Conservation (phyloP, 2,329 filamentous ascomycete genomes). For the Xylaria arbuscula region DNA sequence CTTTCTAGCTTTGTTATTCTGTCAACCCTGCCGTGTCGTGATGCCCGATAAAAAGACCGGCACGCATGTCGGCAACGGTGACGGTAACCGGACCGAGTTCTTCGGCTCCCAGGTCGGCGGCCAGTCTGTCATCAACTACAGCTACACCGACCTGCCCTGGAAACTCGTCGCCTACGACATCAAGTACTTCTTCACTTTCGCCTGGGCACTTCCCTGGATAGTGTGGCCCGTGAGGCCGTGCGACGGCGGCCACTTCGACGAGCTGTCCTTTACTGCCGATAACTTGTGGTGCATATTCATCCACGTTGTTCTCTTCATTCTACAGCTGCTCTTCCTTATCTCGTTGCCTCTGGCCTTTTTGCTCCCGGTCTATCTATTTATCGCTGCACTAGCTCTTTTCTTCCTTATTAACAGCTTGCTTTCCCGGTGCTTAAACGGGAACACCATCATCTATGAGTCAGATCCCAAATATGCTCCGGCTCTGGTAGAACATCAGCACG, state of each 20-base stretch:
- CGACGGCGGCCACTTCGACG: conserved; percentile 67
- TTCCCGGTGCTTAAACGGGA: conserved; percentile 66
- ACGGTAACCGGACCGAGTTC: conserved; percentile 58
- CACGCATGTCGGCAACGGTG: conserved; percentile 15
- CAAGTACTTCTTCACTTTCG: conserved; percentile 65
- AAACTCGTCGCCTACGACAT: conserved; percentile 63
- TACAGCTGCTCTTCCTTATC: conserved; percentile 71
- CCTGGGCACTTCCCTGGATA: conserved; percentile 69
- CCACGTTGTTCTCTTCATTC: conserved; percentile 67
- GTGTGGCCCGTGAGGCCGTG: conserved; percentile 67
- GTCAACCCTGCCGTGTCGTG: background rate
- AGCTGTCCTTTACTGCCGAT: conserved; percentile 67
- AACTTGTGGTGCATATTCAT: conserved; percentile 69
- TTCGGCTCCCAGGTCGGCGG: conserved; percentile 70
- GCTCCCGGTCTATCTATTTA: conserved; percentile 62
- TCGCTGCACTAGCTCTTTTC: conserved; percentile 56
- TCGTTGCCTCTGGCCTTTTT: conserved; percentile 64
- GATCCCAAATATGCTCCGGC: conserved; percentile 63
- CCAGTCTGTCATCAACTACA: conserved; percentile 67
- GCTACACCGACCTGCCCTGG: conserved; percentile 68
- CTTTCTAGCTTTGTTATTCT: background rate
- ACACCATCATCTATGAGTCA: conserved; percentile 60
- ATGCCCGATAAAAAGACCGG: conserved; percentile 24
- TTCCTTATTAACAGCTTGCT: conserved; percentile 63
- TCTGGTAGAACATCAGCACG: conserved; percentile 64